A percentile compares a stretch with the other conserved stretches of the same genome.
Conservation (phyloP, 768 basidiomycete species). For the Amylocystis lapponica region DNA sequence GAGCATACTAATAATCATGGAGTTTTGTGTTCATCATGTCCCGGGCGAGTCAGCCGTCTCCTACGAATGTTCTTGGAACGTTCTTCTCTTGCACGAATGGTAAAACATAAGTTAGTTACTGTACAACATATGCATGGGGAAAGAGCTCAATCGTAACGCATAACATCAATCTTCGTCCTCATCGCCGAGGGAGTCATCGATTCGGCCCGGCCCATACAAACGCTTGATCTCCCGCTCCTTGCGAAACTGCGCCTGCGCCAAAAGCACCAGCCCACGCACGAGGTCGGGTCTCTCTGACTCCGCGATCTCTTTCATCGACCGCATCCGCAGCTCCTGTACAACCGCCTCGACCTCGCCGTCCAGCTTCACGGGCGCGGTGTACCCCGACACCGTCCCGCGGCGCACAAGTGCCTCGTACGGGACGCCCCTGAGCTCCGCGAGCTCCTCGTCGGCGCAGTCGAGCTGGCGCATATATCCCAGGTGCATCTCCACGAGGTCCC, state of each 20-base stretch:
- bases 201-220: too few species aligned
- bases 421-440: slow-evolving; percentile 2
- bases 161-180: too few species aligned
- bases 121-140: too few species aligned
- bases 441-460: slow-evolving; percentile 2
- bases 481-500: slow-evolving; percentile 1
- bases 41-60: too few species aligned
- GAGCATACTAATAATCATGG: too few species aligned
- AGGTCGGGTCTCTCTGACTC: neutral
- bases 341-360: neutral
- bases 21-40: too few species aligned
- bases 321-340: slow-evolving; percentile 3
- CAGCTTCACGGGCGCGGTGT: neutral
- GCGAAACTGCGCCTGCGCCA: slow-evolving; percentile 4
- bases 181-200: too few species aligned
- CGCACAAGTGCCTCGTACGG: neutral
- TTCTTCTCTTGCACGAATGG: too few species aligned
- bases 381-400: neutral
- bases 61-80: too few species aligned
- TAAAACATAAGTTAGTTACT: too few species aligned
- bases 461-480: slow-evolving; percentile 5
- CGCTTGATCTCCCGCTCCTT: slow-evolving; percentile 3
- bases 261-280: neutral
- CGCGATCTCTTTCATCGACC: slow-evolving; percentile 3
- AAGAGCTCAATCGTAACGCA: too few species aligned